Base-by-base conservation (phyloP, 2,329 filamentous ascomycete genomes). In the Aspergillus novoparasiticus region DNA sequence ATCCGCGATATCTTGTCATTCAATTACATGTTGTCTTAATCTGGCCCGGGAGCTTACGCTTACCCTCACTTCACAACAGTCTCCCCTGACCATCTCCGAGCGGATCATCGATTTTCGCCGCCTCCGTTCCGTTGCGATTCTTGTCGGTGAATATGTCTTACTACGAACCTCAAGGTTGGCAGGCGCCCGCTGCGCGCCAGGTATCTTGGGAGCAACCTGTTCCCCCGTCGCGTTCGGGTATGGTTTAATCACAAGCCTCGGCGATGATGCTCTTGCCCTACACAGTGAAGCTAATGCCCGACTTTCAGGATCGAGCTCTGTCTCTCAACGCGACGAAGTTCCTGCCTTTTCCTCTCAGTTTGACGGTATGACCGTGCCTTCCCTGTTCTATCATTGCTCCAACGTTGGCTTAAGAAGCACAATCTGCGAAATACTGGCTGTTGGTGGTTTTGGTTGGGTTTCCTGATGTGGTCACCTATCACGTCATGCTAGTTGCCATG, bases 281-380 rank as follows among this genome's bases (percentile, higher is more conserved):
- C 66, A 51, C 50, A 58, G 51, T 43, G 26, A 60, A 51, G 57
- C 67, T 66, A n/a, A 69, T 58, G 32, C 34, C 34, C 12, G 63
- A 12, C 58, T 34, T 26, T 57, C 58, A 92, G 91, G 90, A 80
- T 87, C 91, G 66, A 93, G 86, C 79, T 93, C 90, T 62, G 89
- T 90, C 57, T 87, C 88, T 68, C 86, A 89, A 60, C 87, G 88
- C 72, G 91, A 94, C 69, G 92, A 96, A 65, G 85, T 87, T 63
- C 83, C 85, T 74, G 93, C 93, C 64, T 97, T 96, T 78, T 88
- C 88, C 70, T 90, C 91, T 76, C 93, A 97, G 81, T 90, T 96
- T 79, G 93, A 96, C 83, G 92, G 92, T 95, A 90, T 78, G 90
- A 62, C 48, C 19, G 28, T 32, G 28, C 4, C 16, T 51, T 32